A percentile compares a stretch with the other conserved stretches of the same genome.
phyloP scores from a whole-genome alignment of 495 filamentous ascomycete species.

The Penicillium goetzii region DNA sequence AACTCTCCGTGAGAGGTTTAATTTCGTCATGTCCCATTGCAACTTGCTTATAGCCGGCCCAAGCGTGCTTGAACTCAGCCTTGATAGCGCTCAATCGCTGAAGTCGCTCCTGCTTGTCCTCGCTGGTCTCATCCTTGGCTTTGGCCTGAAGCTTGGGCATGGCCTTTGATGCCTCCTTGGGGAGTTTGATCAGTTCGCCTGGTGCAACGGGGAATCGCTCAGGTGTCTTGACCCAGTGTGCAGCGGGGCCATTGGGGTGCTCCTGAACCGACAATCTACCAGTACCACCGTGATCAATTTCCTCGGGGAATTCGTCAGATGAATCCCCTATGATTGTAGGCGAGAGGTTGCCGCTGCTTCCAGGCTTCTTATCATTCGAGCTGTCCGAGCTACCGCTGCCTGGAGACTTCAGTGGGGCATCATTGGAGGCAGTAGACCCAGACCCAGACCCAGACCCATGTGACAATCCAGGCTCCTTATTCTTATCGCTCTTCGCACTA shows the following conservation, averaged over 20 bases:
- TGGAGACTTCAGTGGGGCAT: slow-evolving; percentile 12
- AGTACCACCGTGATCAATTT: slow-evolving; percentile 23
- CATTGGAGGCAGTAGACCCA: slow-evolving; percentile 13
- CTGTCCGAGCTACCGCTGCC: slow-evolving; percentile 5
- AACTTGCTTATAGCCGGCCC: slow-evolving; percentile 71
- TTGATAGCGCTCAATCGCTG: slow-evolving; percentile 66
- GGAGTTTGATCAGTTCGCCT: slow-evolving; percentile 72
- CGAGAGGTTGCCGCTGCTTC: not conserved
- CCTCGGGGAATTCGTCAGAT: slow-evolving; percentile 4
- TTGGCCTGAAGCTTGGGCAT: slow-evolving; percentile 78
- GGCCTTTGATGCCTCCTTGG: slow-evolving; percentile 65
- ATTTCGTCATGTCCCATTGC: slow-evolving; percentile 85
- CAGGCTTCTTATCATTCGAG: not conserved
- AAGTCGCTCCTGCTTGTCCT: slow-evolving; percentile 63
- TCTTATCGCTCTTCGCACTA: slow-evolving; percentile 3
- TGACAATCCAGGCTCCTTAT: not conserved
- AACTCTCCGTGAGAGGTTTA: slow-evolving; percentile 63
- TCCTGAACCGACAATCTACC: slow-evolving; percentile 45
- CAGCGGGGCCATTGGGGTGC: slow-evolving; percentile 34
- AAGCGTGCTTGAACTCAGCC: slow-evolving; percentile 70
- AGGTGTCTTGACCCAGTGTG: slow-evolving; percentile 71
- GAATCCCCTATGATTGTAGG: not conserved
- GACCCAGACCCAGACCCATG: not conserved
- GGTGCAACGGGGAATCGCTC: slow-evolving; percentile 76
- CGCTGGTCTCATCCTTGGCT: slow-evolving; percentile 65